Evolutionary conservation across 2,329 filamentous ascomycete genomes (phyloP).

Genomic region (Colletotrichum cuscutae): DNA sequence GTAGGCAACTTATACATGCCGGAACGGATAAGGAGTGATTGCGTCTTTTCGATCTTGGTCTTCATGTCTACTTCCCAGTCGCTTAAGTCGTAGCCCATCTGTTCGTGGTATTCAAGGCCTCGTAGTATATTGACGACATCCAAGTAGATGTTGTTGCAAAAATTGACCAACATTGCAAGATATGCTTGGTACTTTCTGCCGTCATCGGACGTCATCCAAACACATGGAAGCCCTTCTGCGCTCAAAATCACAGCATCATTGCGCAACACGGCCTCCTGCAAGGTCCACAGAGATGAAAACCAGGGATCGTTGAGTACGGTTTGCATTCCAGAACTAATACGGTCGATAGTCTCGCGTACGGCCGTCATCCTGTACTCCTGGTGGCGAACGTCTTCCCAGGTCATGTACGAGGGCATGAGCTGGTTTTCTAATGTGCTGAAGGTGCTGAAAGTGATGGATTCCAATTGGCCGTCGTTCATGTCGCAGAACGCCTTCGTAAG

Average conservation of each 20-base stretch:
- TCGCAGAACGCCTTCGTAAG: background rate
- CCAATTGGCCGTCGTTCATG: background rate
- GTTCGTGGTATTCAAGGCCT: background rate
- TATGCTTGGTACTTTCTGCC: background rate
- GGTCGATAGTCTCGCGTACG: background rate
- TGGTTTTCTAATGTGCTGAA: background rate
- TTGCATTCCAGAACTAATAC: background rate
- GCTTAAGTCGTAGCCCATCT: background rate
- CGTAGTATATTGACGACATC: background rate
- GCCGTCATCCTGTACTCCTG: background rate
- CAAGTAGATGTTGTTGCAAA: background rate
- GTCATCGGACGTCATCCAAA: background rate
- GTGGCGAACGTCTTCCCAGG: background rate
- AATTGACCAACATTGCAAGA: background rate
- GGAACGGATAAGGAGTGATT: background rate
- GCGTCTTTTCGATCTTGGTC: background rate
- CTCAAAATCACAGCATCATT: background rate
- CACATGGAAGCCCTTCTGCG: background rate
- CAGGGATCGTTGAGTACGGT: background rate
- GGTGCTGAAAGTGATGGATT: background rate
- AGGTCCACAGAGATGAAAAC: background rate
- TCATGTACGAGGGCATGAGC: background rate
- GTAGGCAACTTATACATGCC: background rate
- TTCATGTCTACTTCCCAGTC: background rate
- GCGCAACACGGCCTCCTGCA: background rate